A percentile compares a stretch with the other conserved stretches of the same genome.
These are phyloP conservation scores for Xylaria grammica DNA, from an alignment of 495 filamentous ascomycete genomes.

Conservation along the genomic window DNA sequence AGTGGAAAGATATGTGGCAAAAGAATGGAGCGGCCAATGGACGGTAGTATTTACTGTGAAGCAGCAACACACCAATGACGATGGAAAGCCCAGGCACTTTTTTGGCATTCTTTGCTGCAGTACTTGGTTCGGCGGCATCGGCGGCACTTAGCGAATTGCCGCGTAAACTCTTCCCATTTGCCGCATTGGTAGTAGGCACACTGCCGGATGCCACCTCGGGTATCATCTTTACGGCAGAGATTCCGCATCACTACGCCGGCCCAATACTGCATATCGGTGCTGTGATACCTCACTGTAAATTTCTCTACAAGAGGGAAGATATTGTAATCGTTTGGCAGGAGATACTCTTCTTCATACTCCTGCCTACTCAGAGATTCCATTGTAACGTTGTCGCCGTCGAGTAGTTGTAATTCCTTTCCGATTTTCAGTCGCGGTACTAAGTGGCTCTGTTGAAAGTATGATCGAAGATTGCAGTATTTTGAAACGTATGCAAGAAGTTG, in stretches of 20 bases:
- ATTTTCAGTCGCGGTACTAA: slow-evolving; percentile 92
- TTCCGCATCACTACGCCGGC: slow-evolving; percentile 98
- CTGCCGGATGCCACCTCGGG: slow-evolving; percentile 88
- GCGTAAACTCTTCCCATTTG: slow-evolving; percentile 94
- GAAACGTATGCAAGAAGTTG: slow-evolving; percentile 97
- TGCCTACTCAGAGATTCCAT: slow-evolving; percentile 47
- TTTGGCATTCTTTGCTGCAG: slow-evolving; percentile 99
- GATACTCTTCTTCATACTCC: slow-evolving; percentile 87
- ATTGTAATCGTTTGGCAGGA: slow-evolving; percentile 92
- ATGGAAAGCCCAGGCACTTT: slow-evolving; percentile 97
- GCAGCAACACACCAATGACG: slow-evolving; percentile 96
- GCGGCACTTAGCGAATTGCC: slow-evolving; percentile 97
- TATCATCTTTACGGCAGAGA: slow-evolving; percentile 96
- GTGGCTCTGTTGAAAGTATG: slow-evolving; percentile 94
- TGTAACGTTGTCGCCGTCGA: slow-evolving; percentile 65
- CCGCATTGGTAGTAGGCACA: slow-evolving; percentile 98
- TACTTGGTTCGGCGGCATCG: slow-evolving; percentile 97
- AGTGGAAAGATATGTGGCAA: slow-evolving; percentile 37
- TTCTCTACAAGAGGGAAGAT: slow-evolving; percentile 98
- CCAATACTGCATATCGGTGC: slow-evolving; percentile 98
- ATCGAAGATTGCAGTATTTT: slow-evolving; percentile 94
- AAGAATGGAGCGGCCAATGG: slow-evolving; percentile 22
- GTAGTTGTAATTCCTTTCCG: slow-evolving; percentile 76
- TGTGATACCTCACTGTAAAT: slow-evolving; percentile 93
- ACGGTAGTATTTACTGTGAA: slow-evolving; percentile 46